Percentiles rank a stretch among this genome's conserved stretches.
These are phyloP conservation scores for Yamadazyma takamatsuzukensis DNA, from an alignment of 805 yeast species.

Conservation along the genomic window DNA sequence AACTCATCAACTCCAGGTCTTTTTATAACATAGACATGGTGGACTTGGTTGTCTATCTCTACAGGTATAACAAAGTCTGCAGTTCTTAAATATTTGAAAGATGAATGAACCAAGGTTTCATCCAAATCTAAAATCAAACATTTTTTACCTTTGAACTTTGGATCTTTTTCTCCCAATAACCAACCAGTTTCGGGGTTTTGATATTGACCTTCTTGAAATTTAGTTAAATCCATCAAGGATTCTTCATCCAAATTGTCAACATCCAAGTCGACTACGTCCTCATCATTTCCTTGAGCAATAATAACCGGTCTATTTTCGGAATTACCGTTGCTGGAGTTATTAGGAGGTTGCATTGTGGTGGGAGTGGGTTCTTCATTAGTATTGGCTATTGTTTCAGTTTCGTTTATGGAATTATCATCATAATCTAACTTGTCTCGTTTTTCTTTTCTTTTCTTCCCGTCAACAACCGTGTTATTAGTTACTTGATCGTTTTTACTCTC, in stretches of 20 bases:
- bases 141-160: conserved; percentile 58
- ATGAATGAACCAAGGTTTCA: conserved; percentile 94
- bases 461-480: conserved; percentile 2
- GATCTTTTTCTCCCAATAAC: conserved; percentile 56
- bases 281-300: conserved; percentile 9
- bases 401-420: conserved; percentile 37
- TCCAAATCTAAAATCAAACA: conserved; percentile 90
- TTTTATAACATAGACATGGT: conserved; percentile 93
- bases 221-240: conserved; percentile 51
- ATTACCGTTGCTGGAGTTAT: neutral
- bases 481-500: neutral
- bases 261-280: conserved; percentile 14
- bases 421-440: conserved; percentile 31
- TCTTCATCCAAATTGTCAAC: conserved; percentile 18
- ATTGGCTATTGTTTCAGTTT: conserved; percentile 40
- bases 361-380: conserved; percentile 12
- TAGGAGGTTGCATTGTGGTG: conserved; percentile 5
- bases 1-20: conserved; percentile 98
- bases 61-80: conserved; percentile 98
- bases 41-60: conserved; percentile 88
- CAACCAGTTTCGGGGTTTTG: conserved; percentile 59
- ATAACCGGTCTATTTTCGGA: neutral
- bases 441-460: conserved; percentile 7
- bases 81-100: conserved; percentile 84
- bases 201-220: conserved; percentile 69